Evolutionary conservation across 2,329 filamentous ascomycete species (phyloP), one percentile per base, ranked within the genome.

Genomic region (Aspergillus viridinutans): DNA sequence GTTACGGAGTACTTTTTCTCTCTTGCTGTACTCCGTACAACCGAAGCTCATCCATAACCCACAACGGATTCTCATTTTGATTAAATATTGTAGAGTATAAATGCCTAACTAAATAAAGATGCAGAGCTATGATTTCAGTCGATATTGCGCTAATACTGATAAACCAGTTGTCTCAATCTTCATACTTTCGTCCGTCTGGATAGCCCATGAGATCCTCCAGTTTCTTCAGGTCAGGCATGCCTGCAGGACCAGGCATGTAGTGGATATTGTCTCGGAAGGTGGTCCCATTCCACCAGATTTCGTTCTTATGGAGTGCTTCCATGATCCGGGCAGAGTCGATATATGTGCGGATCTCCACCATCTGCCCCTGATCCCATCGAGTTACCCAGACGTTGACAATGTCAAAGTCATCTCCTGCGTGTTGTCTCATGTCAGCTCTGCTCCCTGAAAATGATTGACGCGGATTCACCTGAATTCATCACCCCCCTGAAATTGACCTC

Each of bases 301-400:
- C 69, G 32, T 71, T 72, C 59, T 71, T 70, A 32, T 67, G 59
- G 40, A 72, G 54, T 2, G 63, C 66, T 2, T 70, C 63, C 56
- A 63, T 69, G 26, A 72, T 69, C 29, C 54, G 59, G 2, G 64
- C 61, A 12, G 67, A 60, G 26, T 72, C 70, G 20, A 72, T 69
- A 45, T 69, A 72, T 1, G 70, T 72, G 6, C 70, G 66, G 2
- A 72, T 67, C 55, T 72, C 69, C 7, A 71, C 66, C 68, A 72
- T 72, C 50, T 72, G 68, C 3, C 61, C 62, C 4, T 58, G 28
- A 51, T 69, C 17, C 70, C 70, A 72, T 40, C 65, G 61, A 10
- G 68, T 72, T 23, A 72, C 66, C 70, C 70, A 72, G 6, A 71
- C 68, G 51, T 72, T 72, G 48, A 67, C 60, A 23, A 71, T 68